These are phyloP conservation scores for Neopestalotiopsis sp. DNA, from an alignment of 2,329 filamentous ascomycete genomes.

Conservation along the genomic window DNA sequence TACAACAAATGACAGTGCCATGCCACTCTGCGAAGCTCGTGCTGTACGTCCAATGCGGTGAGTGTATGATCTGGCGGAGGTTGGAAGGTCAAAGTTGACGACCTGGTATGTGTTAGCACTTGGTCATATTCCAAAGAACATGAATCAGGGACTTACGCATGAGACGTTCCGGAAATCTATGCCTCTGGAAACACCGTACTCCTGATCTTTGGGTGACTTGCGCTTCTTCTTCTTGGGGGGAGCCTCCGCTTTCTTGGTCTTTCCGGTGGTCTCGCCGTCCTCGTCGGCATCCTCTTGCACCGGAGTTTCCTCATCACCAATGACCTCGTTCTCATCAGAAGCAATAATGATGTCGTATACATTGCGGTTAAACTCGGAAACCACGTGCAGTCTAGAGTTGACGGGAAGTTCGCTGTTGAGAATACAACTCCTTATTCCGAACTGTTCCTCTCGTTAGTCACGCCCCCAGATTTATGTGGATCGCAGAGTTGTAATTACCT, in stretches of 20 bases:
- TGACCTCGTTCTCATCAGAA: slow-evolving; percentile 85
- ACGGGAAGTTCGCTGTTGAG: slow-evolving; percentile 94
- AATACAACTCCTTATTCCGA: slow-evolving; percentile 91
- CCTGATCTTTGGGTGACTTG: slow-evolving; percentile 73
- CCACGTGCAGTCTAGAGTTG: slow-evolving; percentile 90
- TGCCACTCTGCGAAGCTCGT: slow-evolving; percentile 87
- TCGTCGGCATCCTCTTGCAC: slow-evolving; percentile 38
- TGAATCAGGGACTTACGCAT: slow-evolving; percentile 51
- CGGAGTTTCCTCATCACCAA: slow-evolving; percentile 56
- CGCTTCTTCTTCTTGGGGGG: slow-evolving; percentile 63
- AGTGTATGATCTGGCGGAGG: slow-evolving; percentile 89
- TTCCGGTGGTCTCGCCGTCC: slow-evolving; percentile 49
- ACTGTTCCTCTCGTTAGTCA: slow-evolving; percentile 52
- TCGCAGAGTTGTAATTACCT: not conserved
- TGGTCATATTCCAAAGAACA: not conserved
- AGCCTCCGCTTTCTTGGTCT: slow-evolving; percentile 39
- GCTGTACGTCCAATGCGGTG: slow-evolving; percentile 95
- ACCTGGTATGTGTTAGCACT: slow-evolving; percentile 41
- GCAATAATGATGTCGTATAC: slow-evolving; percentile 99
- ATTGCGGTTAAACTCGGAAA: slow-evolving; percentile 95
- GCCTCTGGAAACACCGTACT: slow-evolving; percentile 93
- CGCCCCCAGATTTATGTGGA: not conserved
- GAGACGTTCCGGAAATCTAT: slow-evolving; percentile 97
- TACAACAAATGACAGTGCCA: slow-evolving; percentile 94
- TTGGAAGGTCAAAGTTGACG: slow-evolving; percentile 95